A percentile compares a stretch with the other conserved stretches of the same genome.
Evolutionary conservation across 148 eudicot genomes (phyloP).

Genomic region (Vaccinium darrowii): DNA sequence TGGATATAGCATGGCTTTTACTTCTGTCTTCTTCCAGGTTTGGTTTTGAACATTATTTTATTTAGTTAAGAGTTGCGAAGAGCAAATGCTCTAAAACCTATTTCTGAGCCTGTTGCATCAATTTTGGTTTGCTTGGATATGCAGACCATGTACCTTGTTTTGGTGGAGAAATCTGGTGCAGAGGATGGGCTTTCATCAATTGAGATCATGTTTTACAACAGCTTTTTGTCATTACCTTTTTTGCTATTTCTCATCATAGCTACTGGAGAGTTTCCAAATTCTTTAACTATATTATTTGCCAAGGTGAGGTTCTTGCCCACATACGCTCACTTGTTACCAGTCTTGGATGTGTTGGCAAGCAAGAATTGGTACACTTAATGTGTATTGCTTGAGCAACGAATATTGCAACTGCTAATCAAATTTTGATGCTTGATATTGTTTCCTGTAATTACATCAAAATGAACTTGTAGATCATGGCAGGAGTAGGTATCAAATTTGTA

Average conservation of each 20-base stretch:
- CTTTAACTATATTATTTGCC: slow-evolving; percentile 58
- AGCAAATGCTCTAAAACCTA: slow-evolving; percentile 6
- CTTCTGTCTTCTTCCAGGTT: slow-evolving; percentile 93
- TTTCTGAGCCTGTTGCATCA: background rate
- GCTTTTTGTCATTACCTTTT: slow-evolving; percentile 83
- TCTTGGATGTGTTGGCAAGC: background rate
- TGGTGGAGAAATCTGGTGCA: slow-evolving; percentile 95
- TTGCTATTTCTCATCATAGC: slow-evolving; percentile 71
- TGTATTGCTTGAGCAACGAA: background rate
- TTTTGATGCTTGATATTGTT: background rate
- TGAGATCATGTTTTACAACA: slow-evolving; percentile 96
- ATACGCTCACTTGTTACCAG: background rate
- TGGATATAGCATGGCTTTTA: slow-evolving; percentile 89
- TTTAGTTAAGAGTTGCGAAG: background rate
- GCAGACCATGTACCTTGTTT: slow-evolving; percentile 98
- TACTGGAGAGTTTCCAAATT: slow-evolving; percentile 83
- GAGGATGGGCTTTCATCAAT: slow-evolving; percentile 95
- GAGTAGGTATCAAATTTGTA: background rate
- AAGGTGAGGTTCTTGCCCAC: slow-evolving; percentile 50
- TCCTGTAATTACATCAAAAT: background rate
- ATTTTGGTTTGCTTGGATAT: slow-evolving; percentile 19
- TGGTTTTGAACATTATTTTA: background rate
- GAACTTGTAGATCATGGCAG: background rate
- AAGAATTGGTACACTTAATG: background rate
- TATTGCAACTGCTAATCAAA: background rate